Evolutionary conservation across 73 alveolate species (phyloP).

Genomic region (Tetrahymena elliotti): DNA sequence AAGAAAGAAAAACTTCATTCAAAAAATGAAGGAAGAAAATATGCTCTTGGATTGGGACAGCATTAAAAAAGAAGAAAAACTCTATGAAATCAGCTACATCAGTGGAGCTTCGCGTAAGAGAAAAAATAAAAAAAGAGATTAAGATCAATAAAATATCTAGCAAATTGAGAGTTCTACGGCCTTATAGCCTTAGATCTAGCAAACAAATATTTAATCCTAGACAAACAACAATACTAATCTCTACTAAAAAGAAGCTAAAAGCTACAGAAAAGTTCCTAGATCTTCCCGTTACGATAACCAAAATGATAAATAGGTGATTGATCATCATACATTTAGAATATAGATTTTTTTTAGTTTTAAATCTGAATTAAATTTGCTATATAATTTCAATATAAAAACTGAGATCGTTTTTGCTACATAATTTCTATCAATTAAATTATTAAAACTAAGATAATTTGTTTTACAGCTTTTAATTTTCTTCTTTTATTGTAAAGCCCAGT

Average conservation of each 20-base stretch:
- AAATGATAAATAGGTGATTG: neutral
- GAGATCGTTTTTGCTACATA: neutral
- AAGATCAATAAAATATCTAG: neutral
- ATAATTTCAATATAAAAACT: neutral
- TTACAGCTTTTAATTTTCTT: neutral
- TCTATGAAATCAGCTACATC: neutral
- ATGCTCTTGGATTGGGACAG: neutral
- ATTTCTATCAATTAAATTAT: neutral
- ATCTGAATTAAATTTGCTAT: neutral
- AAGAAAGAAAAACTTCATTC: neutral
- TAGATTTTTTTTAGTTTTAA: neutral
- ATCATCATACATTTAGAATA: neutral
- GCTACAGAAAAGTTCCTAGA: neutral
- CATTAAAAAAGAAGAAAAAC: neutral
- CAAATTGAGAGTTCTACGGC: neutral
- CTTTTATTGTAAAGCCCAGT: neutral
- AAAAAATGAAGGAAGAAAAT: neutral
- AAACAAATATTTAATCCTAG: neutral
- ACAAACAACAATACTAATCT: neutral
- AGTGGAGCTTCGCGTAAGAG: neutral
- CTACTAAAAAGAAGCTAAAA: neutral
- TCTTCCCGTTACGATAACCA: neutral
- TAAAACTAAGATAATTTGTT: no score
- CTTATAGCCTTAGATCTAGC: neutral
- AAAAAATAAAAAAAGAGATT: neutral